Base-by-base conservation (phyloP, 441 rosid genomes). In the Arabidopsis lyrata region DNA sequence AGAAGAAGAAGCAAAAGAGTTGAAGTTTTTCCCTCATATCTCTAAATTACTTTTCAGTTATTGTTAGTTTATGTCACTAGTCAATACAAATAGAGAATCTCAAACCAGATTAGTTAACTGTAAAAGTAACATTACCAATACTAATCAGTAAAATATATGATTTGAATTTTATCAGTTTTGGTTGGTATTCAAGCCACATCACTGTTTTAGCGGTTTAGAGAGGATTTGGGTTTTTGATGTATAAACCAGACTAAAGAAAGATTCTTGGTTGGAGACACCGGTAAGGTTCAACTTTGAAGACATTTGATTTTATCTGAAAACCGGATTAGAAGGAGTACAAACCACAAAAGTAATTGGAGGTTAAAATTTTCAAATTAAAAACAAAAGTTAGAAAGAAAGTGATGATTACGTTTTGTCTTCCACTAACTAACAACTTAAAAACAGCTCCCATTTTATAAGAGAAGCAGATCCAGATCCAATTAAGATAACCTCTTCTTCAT, bases 1-100 rank as follows among this genome's bases (percentile, higher is more conserved):
- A 82, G 83, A 95, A 88, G 89, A 88, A 84, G 83, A 92, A 88
- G 81, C 65, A 81, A 77, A 77, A 57, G 72, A 70, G 55, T 69
- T 93, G 61, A 87, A 72, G 18, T 27, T 5, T 9, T 16, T 22
- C 60, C 6, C 6, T 47, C 49, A 31, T 10, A 35, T 42, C 45
- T 32, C 69, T 41, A 54, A 36, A 20, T 34, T 53, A 34, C 11
- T 5, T 14, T 41, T 66, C 42, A 49, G 38, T 38, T 49, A 20
- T 50, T 22, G 15, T 38, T 57, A 36, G 59, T 27, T 65, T 47
- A 15, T 49, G 11, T 55, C 62, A 32, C 35, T 53, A 63, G 47
- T 38, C 0, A 70, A 47, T 38, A 71, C 38, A 50, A 20, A 45
- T 12, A 63, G 39, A 38, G 36, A 66, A 11, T 56, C 66, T 57